These are phyloP conservation scores for Lactarius psammicola DNA, from an alignment of 768 basidiomycete species.

Conservation along the genomic window DNA sequence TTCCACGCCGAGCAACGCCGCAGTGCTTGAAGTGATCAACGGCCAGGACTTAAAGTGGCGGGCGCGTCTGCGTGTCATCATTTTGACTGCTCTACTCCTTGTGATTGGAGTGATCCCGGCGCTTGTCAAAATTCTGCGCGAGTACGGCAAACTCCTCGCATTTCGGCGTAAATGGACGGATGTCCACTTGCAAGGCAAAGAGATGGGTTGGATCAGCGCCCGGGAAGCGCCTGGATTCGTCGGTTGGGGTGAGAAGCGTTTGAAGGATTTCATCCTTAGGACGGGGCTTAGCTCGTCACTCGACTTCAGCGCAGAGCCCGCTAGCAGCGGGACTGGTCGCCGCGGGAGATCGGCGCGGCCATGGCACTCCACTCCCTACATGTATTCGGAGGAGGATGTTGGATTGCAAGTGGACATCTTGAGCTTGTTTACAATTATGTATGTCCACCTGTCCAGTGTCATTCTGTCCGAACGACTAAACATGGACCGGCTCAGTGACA, in stretches of 20 bases:
- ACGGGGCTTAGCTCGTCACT: conserved; percentile 62
- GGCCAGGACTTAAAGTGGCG: conserved; percentile 42
- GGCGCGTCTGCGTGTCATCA: conserved; percentile 61
- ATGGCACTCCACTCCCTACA: conserved; percentile 1
- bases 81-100: conserved; percentile 61
- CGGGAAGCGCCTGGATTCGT: conserved; percentile 61
- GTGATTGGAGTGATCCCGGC: conserved; percentile 64
- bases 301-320: conserved; percentile 36
- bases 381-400: conserved; percentile 40
- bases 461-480: conserved; percentile 16
- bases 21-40: conserved; percentile 40
- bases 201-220: conserved; percentile 74
- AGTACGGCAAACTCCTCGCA: conserved; percentile 56
- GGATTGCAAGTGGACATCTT: conserved; percentile 62
- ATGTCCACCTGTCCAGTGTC: conserved; percentile 30
- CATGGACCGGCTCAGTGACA: conserved; percentile 51
- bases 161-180: conserved; percentile 61
- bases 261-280: conserved; percentile 68
- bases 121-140: conserved; percentile 59
- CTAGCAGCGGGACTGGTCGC: conserved; percentile 28
- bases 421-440: conserved; percentile 76
- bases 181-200: conserved; percentile 62
- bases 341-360: conserved; percentile 2
- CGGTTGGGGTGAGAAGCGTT: conserved; percentile 68
- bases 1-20: conserved; percentile 35